phyloP scores from a whole-genome alignment of 2,329 filamentous ascomycete genomes.

The Monosporascus sp. region DNA sequence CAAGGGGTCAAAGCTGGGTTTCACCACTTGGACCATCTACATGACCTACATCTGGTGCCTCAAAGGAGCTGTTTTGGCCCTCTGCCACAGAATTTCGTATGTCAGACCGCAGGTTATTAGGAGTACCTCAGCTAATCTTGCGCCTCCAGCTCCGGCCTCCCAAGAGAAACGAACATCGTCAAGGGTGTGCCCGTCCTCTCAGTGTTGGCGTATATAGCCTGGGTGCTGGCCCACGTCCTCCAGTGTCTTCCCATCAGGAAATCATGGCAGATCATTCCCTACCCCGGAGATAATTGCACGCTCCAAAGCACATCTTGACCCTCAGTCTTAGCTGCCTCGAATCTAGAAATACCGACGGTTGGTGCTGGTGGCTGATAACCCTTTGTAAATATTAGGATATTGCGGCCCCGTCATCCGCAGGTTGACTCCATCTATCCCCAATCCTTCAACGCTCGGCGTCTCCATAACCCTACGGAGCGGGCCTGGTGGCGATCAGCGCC shows the following conservation, averaged over 20 bases:
- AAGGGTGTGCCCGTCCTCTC: neutral
- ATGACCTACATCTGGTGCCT: conserved; percentile 3
- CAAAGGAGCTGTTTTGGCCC: conserved; percentile 1
- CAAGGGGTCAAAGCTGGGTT: conserved; percentile 1
- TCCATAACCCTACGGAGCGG: no score
- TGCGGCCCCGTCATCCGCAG: no score
- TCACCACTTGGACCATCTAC: conserved; percentile 3
- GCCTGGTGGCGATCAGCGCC: no score
- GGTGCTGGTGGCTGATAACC: no score
- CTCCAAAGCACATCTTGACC: no score
- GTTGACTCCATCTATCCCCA: no score
- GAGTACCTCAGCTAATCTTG: neutral
- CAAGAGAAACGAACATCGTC: neutral
- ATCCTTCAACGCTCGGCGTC: no score
- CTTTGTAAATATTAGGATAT: no score
- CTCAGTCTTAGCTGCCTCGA: no score
- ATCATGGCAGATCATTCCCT: conserved; percentile 5
- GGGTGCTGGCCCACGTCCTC: neutral
- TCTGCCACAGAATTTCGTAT: neutral
- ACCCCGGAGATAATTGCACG: conserved; percentile 5
- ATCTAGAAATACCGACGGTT: no score
- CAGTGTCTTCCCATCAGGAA: conserved; percentile 3
- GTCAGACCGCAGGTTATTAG: neutral
- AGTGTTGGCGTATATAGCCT: neutral
- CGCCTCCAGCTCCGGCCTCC: neutral